These are phyloP conservation scores for Mycena rebaudengoi DNA, from an alignment of 768 basidiomycete genomes.

Conservation along the genomic window DNA sequence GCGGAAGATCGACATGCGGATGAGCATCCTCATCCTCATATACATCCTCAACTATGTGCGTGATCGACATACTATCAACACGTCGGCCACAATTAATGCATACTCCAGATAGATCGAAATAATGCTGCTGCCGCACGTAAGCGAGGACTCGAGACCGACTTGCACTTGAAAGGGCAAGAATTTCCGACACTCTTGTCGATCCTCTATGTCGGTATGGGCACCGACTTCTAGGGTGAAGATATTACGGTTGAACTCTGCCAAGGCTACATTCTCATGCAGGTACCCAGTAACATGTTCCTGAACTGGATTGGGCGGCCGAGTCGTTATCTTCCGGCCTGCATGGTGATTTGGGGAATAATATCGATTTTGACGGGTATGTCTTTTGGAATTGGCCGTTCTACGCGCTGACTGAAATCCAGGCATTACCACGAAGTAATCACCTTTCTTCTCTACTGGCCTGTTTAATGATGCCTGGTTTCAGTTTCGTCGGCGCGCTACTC, in stretches of 20 bases:
- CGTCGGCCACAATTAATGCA: too few species aligned
- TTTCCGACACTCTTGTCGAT: conserved; percentile 75
- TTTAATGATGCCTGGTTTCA: conserved; percentile 32
- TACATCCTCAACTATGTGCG: conserved; percentile 60
- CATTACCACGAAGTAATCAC: conserved; percentile 47
- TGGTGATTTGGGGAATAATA: conserved; percentile 77
- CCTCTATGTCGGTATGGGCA: conserved; percentile 71
- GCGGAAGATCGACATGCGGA: conserved; percentile 63
- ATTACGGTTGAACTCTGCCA: too few species aligned
- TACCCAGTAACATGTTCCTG: conserved; percentile 84
- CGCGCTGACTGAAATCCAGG: conserved; percentile 31
- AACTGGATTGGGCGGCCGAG: conserved; percentile 76
- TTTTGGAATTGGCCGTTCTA: neutral
- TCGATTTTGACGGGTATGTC: conserved; percentile 60
- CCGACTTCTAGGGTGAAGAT: neutral
- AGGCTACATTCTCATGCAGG: conserved; percentile 82
- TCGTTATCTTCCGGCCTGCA: conserved; percentile 70
- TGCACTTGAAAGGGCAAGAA: conserved; percentile 67
- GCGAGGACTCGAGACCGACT: conserved; percentile 74
- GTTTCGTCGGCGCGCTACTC: conserved; percentile 73
- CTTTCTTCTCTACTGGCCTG: conserved; percentile 12
- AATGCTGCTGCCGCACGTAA: conserved; percentile 78
- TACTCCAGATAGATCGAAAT: conserved; percentile 73
- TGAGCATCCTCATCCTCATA: conserved; percentile 61
- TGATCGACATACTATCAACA: neutral